Evolutionary conservation across 371 early-diverging fungal genomes (phyloP), one percentile per base, ranked within the genome.

Genomic region (Mycotypha africana): DNA sequence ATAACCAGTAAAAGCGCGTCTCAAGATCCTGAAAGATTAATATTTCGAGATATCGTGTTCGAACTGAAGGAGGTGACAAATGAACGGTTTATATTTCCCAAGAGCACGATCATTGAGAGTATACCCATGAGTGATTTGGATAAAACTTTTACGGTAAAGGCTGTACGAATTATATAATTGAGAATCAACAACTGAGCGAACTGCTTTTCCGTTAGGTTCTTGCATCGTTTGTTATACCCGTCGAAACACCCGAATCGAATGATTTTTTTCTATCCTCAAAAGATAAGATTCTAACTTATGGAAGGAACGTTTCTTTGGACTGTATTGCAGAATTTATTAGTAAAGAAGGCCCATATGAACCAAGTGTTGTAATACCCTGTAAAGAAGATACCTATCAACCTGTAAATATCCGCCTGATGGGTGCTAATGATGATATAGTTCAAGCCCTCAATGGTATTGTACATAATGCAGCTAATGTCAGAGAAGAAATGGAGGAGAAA

Each of bases 21-120:
- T n/a, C n/a, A n/a, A n/a, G n/a, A n/a, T n/a, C n/a, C n/a, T 9
- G 20, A 42, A 10, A 36, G 19, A 7, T 42, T 66, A 3, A 33
- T 51, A 4, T 65, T 51, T 43, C 34, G 30, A 5, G 70, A 75
- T 49, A 51, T 75, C 9, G 71, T 71, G 11, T 53, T 75, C 38
- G 75, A 75, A 36, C 44, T 75, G 28, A 64, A 61, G 26, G 75
- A 70, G 19, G 40, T 46, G 2, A 50, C 69, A 6, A 60, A 58
- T n/a, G 75, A 75, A 36, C 60, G 71, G 19, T 67, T 58, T 16
- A 25, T 69, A 12, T 65, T 75, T 37, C 75, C 75, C 1, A 68
- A 68, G 37, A 53, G 66, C 0, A 47, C 55, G 1, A 60, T 74
- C 5, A 21, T 70, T 12, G 35, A 48, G 16, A 15, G 35, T n/a